Conservation (phyloP, 2,329 filamentous ascomycete genomes). For the Penicillium sp. region DNA sequence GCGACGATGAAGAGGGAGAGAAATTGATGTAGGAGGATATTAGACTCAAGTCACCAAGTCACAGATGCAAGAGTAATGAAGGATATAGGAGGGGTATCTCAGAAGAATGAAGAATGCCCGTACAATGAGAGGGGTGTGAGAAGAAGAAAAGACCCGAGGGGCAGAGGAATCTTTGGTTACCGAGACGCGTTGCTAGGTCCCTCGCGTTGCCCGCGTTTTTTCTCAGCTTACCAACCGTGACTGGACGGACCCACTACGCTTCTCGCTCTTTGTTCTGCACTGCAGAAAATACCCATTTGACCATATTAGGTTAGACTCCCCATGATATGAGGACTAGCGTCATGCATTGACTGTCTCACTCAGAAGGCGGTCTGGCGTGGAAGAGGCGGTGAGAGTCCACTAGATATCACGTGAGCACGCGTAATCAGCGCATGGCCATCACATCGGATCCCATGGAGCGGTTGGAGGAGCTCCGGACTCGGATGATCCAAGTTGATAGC, state of each 20-base stretch:
- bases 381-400: slow-evolving; percentile 14
- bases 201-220: slow-evolving; percentile 21
- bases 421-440: slow-evolving; percentile 6
- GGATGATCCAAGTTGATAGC: slow-evolving; percentile 10
- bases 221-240: slow-evolving; percentile 9
- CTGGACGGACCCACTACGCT: neutral
- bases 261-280: neutral
- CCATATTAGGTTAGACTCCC: neutral
- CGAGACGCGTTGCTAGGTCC: slow-evolving; percentile 11
- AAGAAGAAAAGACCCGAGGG: slow-evolving; percentile 29
- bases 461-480: slow-evolving; percentile 21
- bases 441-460: slow-evolving; percentile 10
- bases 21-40: slow-evolving; percentile 26
- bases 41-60: slow-evolving; percentile 7
- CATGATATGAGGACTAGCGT: neutral
- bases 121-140: slow-evolving; percentile 19
- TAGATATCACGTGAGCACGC: slow-evolving; percentile 26
- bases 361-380: slow-evolving; percentile 19
- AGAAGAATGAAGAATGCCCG: slow-evolving; percentile 14
- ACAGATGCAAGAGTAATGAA: slow-evolving; percentile 13
- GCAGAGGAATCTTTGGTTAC: slow-evolving; percentile 15
- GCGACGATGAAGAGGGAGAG: slow-evolving; percentile 6
- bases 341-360: slow-evolving; percentile 1
- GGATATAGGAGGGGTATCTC: slow-evolving; percentile 12
- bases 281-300: slow-evolving; percentile 3